Percentiles rank a stretch among this genome's conserved stretches.
These are phyloP conservation scores for Hibiscus mutabilis DNA, from an alignment of 345 rosid genomes.

Conservation along the genomic window DNA sequence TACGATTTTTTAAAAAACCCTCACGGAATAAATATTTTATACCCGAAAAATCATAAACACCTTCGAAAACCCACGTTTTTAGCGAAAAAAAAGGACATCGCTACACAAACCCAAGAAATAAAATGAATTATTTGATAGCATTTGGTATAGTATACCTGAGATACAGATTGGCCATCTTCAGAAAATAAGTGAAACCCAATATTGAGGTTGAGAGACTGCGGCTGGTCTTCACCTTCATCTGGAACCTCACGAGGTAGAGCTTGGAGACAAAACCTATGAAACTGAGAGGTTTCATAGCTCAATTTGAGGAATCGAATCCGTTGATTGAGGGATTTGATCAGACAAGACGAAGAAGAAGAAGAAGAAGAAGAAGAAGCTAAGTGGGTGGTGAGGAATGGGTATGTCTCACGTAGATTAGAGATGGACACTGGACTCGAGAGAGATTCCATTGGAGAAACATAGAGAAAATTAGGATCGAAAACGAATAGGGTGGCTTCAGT, in stretches of 20 bases:
- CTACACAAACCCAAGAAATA: no score
- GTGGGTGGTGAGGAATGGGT: conserved; percentile 12
- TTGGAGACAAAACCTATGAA: no score
- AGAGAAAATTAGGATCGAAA: not conserved
- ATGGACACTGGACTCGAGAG: conserved; percentile 28
- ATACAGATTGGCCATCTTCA: conserved; percentile 34
- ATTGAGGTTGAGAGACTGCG: conserved; percentile 12
- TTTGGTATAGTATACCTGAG: conserved; percentile 36
- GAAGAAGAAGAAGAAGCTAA: conserved; percentile 21
- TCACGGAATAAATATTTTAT: no score
- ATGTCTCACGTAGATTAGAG: conserved; percentile 31
- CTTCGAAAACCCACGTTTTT: no score
- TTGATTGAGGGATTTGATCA: conserved; percentile 9
- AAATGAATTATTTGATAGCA: not conserved
- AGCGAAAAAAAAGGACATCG: no score
- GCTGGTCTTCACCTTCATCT: conserved; percentile 28
- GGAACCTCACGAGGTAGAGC: no score
- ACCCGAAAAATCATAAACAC: no score
- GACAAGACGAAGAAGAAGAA: conserved; percentile 8
- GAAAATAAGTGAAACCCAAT: conserved; percentile 35
- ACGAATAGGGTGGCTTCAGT: not conserved
- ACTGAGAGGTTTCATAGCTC: no score
- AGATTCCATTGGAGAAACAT: conserved; percentile 42
- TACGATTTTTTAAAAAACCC: no score
- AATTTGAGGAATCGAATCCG: no score